These are phyloP conservation scores for Lentinula raphanica DNA, from an alignment of 768 basidiomycete species.

Conservation along the genomic window DNA sequence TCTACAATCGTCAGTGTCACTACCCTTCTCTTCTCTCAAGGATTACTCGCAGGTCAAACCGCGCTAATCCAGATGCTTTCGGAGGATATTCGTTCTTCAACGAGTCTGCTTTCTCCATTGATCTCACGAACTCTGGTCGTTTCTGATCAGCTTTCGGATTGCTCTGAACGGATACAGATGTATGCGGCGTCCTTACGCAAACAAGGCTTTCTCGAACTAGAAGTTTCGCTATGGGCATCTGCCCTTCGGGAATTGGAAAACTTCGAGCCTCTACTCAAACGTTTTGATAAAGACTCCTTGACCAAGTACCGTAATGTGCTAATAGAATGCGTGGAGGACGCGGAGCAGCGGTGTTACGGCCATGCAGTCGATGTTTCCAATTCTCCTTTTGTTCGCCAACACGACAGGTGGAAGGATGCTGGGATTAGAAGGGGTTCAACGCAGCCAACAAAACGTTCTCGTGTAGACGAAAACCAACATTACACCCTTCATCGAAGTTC, in stretches of 20 bases:
- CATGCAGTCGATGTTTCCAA: constrained; percentile 5
- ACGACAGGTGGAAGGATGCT: constrained; percentile 37
- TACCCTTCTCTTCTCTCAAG: neutral
- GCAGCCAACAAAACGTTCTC: neutral
- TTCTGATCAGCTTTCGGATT: neutral
- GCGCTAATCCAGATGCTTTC: constrained; percentile 20
- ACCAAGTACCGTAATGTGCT: constrained; percentile 33
- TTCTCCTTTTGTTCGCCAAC: constrained; percentile 6
- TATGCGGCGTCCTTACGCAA: constrained; percentile 23
- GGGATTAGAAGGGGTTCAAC: constrained; percentile 21
- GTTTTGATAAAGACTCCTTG: constrained; percentile 20
- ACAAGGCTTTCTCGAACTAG: constrained; percentile 32
- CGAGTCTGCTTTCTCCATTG: constrained; percentile 15
- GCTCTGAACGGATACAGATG: neutral
- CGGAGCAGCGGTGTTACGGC: constrained; percentile 45
- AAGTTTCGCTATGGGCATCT: constrained; percentile 50
- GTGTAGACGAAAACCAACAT: constrained; percentile 16
- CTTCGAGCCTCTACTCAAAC: constrained; percentile 16
- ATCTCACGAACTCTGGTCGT: constrained; percentile 10
- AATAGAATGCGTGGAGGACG: constrained; percentile 44
- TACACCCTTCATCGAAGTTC: neutral
- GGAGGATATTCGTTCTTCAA: constrained; percentile 20
- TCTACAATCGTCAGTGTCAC: neutral
- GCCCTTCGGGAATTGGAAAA: constrained; percentile 43
- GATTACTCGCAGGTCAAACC: too few relatives aligned